These are phyloP conservation scores for Fraxinus sp. DNA, from an alignment of 305 asterid genomes.

Conservation along the genomic window DNA sequence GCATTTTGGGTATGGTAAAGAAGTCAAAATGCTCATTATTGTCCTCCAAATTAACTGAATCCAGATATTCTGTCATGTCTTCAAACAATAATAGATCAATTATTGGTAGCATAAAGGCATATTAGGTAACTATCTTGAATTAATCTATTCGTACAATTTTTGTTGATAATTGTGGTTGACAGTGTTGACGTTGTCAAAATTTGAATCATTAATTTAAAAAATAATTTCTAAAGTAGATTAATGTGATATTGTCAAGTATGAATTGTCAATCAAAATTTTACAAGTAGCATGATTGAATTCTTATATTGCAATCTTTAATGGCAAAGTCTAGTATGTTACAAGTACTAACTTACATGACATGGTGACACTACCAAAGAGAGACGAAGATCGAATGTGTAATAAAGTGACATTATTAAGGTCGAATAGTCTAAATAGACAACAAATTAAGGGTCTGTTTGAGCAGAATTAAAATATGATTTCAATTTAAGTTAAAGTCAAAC, in stretches of 20 bases:
- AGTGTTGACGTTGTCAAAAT: no score
- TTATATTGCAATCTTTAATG: constrained; percentile 16
- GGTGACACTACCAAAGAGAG: background rate
- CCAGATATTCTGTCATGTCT: constrained; percentile 16
- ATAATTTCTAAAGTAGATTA: no score
- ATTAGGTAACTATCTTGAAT: background rate
- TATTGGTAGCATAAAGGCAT: constrained; percentile 20
- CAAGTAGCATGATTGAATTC: background rate
- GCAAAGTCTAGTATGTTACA: background rate
- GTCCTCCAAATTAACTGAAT: constrained; percentile 20
- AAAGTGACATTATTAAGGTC: background rate
- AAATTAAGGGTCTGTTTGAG: no score
- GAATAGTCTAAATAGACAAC: background rate
- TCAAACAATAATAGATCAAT: constrained; percentile 21
- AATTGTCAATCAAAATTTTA: no score
- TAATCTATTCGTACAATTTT: no score
- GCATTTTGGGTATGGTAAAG: background rate
- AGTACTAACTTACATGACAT: background rate
- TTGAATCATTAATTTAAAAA: no score
- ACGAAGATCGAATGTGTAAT: no score
- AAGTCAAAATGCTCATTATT: constrained; percentile 28
- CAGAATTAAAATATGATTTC: no score
- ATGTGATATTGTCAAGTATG: no score
- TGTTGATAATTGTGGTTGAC: no score
- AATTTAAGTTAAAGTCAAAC: no score